A percentile compares a stretch with the other conserved stretches of the same genome.
phyloP scores from a whole-genome alignment of 2,329 filamentous ascomycete genomes.

The Cadophora sp. region DNA sequence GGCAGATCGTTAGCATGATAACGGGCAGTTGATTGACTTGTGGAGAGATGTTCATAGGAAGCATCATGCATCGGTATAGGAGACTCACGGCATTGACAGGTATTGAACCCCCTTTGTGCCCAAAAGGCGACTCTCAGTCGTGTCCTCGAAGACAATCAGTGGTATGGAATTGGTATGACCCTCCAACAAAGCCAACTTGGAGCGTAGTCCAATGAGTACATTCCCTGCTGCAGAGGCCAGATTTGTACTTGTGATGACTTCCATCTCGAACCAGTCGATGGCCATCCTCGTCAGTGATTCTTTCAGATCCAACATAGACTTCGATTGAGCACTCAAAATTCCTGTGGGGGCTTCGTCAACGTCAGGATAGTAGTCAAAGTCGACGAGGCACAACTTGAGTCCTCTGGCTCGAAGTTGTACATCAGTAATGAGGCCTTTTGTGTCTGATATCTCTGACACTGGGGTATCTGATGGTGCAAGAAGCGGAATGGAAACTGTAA shows the following conservation, averaged over 20 bases:
- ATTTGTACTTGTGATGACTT: slow-evolving; percentile 25
- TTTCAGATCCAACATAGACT: slow-evolving; percentile 29
- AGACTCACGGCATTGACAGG: slow-evolving; percentile 35
- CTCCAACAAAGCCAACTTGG: slow-evolving; percentile 23
- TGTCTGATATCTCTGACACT: neutral
- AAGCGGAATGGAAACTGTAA: slow-evolving; percentile 55
- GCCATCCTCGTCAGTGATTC: slow-evolving; percentile 30
- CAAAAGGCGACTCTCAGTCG: neutral
- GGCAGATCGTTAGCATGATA: too few relatives aligned
- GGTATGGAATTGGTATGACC: slow-evolving; percentile 18
- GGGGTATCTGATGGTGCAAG: neutral
- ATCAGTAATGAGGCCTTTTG: slow-evolving; percentile 20
- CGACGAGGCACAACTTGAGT: slow-evolving; percentile 33
- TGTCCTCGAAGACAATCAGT: slow-evolving; percentile 36
- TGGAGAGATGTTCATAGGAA: neutral
- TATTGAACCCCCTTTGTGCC: slow-evolving; percentile 27
- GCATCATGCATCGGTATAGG: too few relatives aligned
- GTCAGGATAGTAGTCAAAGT: slow-evolving; percentile 32
- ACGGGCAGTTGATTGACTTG: too few relatives aligned
- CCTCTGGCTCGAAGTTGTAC: slow-evolving; percentile 26
- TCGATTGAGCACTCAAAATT: slow-evolving; percentile 24
- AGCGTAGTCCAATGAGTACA: slow-evolving; percentile 31
- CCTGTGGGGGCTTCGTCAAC: slow-evolving; percentile 27
- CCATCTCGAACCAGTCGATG: slow-evolving; percentile 36
- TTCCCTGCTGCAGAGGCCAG: slow-evolving; percentile 17